Evolutionary conservation across 768 basidiomycete genomes (phyloP).

Genomic region (Udeniomyces megalosporus): DNA sequence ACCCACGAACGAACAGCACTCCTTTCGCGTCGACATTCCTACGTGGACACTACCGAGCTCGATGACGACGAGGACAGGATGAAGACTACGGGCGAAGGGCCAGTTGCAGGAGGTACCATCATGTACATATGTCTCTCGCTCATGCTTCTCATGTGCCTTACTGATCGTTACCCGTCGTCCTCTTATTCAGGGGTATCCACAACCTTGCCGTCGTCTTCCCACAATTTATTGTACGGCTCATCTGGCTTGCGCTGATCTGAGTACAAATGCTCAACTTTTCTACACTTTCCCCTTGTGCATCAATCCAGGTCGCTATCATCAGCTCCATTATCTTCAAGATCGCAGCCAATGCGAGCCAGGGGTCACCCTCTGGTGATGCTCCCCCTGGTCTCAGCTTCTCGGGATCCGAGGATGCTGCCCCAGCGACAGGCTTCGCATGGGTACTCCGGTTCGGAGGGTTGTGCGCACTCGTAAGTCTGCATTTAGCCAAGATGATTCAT

Average conservation of each 20-base stretch:
- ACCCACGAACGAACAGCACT: slow-evolving; percentile 25
- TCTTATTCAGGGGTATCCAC: slow-evolving; percentile 48
- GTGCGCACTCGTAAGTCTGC: slow-evolving; percentile 47
- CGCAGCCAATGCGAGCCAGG: slow-evolving; percentile 39
- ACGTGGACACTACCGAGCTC: slow-evolving; percentile 32
- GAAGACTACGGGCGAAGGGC: slow-evolving; percentile 27
- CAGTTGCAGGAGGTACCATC: slow-evolving; percentile 69
- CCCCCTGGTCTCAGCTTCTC: neutral
- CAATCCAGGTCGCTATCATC: slow-evolving; percentile 56
- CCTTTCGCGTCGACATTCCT: slow-evolving; percentile 30
- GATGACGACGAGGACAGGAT: slow-evolving; percentile 20
- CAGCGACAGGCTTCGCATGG: slow-evolving; percentile 68
- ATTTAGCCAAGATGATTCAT: neutral
- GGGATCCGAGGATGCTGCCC: neutral
- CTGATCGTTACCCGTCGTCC: too few species aligned
- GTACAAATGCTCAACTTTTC: neutral
- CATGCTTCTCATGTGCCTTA: too few species aligned
- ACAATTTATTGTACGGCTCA: slow-evolving; percentile 66
- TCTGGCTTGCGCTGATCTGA: too few species aligned
- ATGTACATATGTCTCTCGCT: slow-evolving; percentile 29
- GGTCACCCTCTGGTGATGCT: slow-evolving; percentile 34
- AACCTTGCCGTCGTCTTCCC: slow-evolving; percentile 91
- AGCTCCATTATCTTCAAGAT: slow-evolving; percentile 70
- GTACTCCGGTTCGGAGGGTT: slow-evolving; percentile 81
- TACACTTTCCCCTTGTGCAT: neutral